Conservation (phyloP, 306 rosid genomes). For the cucumber (Cucumis sativus) region Cucumber_9930_V3 NC_026656.2:16830001-16830500, state of each 20-base stretch:
- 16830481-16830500: background rate
- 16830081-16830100: background rate
- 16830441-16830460: background rate
- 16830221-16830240: conserved; percentile 38
- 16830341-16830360: conserved; percentile 48
- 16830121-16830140: background rate
- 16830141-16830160: background rate
- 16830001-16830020: background rate
- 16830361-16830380: conserved; percentile 44
- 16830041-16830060: background rate
- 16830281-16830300: conserved; percentile 39
- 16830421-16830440: background rate
- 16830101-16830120: background rate
- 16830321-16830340: conserved; percentile 54
- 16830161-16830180: background rate
- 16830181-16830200: conserved; percentile 46
- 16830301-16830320: conserved; percentile 41
- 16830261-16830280: conserved; percentile 55
- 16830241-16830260: conserved; percentile 32
- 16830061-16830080: background rate
- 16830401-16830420: conserved; percentile 2
- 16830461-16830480: background rate
- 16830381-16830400: conserved; percentile 35
- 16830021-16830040: background rate
- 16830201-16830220: conserved; percentile 42